These are phyloP conservation scores for Meripilus lineatus DNA, from an alignment of 1,284 basidiomycete genomes.

Conservation along the genomic window DNA sequence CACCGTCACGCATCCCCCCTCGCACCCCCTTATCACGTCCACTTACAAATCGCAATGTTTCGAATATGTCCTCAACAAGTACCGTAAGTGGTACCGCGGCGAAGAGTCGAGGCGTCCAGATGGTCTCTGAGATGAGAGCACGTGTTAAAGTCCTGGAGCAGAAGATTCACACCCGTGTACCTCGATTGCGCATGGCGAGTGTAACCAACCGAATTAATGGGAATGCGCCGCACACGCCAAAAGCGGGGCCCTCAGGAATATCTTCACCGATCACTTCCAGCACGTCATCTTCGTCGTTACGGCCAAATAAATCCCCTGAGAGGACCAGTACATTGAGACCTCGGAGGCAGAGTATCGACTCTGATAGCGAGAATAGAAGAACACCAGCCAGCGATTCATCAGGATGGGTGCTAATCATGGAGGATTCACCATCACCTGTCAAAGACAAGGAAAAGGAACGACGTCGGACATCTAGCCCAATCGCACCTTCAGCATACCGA, in stretches of 20 bases:
- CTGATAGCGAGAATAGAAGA: slow-evolving; percentile 24
- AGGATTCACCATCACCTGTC: slow-evolving; percentile 69
- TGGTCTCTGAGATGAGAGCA: slow-evolving; percentile 85
- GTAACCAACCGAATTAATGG: slow-evolving; percentile 46
- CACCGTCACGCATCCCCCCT: slow-evolving; percentile 40
- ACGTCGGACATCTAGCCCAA: slow-evolving; percentile 57
- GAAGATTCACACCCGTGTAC: slow-evolving; percentile 80
- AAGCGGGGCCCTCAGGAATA: slow-evolving; percentile 17
- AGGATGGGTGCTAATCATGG: slow-evolving; percentile 82
- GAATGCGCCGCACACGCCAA: slow-evolving; percentile 26
- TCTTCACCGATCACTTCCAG: slow-evolving; percentile 24
- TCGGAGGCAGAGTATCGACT: slow-evolving; percentile 28
- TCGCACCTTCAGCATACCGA: slow-evolving; percentile 27
- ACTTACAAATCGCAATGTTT: slow-evolving; percentile 35
- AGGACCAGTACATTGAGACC: slow-evolving; percentile 17
- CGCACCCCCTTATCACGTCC: slow-evolving; percentile 43
- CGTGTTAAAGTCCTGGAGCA: slow-evolving; percentile 75
- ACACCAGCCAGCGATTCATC: slow-evolving; percentile 53
- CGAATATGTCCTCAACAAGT: slow-evolving; percentile 38
- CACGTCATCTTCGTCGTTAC: slow-evolving; percentile 21
- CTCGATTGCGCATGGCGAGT: slow-evolving; percentile 73
- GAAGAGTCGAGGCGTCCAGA: slow-evolving; percentile 77
- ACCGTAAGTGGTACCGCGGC: slow-evolving; percentile 24
- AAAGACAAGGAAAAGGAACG: slow-evolving; percentile 51
- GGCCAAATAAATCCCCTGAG: slow-evolving; percentile 16